Evolutionary conservation across 495 filamentous ascomycete genomes (phyloP).

Genomic region (Daldinia concentrica): DNA sequence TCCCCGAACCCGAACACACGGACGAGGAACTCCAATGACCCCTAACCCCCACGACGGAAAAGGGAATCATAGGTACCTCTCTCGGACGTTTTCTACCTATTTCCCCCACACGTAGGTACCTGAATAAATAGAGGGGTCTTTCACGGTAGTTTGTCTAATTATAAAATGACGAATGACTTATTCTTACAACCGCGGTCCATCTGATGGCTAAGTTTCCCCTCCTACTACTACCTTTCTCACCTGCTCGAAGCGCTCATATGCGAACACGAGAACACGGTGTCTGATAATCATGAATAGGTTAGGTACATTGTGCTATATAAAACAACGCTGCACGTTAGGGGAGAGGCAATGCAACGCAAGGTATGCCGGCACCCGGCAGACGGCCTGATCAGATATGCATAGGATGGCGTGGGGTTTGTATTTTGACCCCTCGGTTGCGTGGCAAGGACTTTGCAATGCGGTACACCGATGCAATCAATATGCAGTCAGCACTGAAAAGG

Average conservation of each 20-base stretch:
- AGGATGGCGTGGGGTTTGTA: conserved; percentile 33
- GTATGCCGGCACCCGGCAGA: conserved; percentile 39
- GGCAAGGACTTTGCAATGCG: conserved; percentile 9
- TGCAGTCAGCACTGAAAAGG: conserved; percentile 41
- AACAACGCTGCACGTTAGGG: conserved; percentile 15
- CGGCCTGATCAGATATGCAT: conserved; percentile 28
- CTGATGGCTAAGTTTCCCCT: conserved; percentile 2
- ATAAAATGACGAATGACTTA: conserved; percentile 25
- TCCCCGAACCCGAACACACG: conserved; percentile 27
- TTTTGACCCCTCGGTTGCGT: conserved; percentile 26
- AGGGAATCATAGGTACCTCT: background rate
- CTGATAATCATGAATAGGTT: conserved; percentile 9
- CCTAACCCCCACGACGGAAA: conserved; percentile 35
- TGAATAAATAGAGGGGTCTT: background rate
- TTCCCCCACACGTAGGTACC: conserved; percentile 12
- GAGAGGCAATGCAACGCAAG: conserved; percentile 26
- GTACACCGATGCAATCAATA: conserved; percentile 20
- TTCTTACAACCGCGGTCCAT: background rate
- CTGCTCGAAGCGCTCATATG: conserved; percentile 16
- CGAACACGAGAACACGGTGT: conserved; percentile 14
- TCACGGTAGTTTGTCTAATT: conserved; percentile 27
- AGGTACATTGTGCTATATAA: conserved; percentile 10
- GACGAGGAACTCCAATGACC: conserved; percentile 22
- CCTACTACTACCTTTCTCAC: background rate
- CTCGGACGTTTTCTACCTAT: conserved; percentile 23